phyloP scores from a whole-genome alignment of 2,329 filamentous ascomycete species.

The Aspergillus nomiae region DNA sequence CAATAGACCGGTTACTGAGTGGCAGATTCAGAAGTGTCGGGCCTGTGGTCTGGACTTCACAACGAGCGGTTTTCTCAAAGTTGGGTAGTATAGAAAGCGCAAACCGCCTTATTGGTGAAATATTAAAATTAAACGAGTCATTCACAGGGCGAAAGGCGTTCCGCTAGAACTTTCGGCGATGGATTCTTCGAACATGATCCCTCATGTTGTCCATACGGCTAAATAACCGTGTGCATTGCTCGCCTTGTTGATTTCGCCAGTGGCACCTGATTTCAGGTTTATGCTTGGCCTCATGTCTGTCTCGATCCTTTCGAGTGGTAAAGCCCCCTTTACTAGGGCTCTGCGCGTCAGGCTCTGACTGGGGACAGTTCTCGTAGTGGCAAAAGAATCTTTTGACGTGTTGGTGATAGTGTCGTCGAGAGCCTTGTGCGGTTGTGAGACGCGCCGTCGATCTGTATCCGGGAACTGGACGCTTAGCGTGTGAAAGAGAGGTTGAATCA shows the following conservation, averaged over 20 bases:
- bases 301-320: neutral
- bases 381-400: neutral
- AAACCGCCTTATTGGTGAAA: neutral
- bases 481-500: neutral
- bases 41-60: neutral
- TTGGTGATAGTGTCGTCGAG: neutral
- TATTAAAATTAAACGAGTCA: accelerated
- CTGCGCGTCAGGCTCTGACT: neutral
- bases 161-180: neutral
- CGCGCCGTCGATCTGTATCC: neutral
- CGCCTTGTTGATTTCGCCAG: neutral
- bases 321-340: neutral
- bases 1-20: too few relatives aligned
- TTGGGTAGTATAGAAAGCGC: neutral
- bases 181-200: neutral
- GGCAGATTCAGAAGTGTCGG: neutral
- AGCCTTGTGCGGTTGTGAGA: neutral
- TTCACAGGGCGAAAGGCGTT: neutral
- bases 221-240: neutral
- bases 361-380: neutral
- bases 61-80: neutral
- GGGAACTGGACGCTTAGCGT: neutral
- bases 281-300: neutral
- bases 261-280: neutral
- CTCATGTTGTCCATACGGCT: slow-evolving; percentile 1